phyloP scores from a whole-genome alignment of 2,329 filamentous ascomycete genomes.

The Diaporthe australafricana region DNA sequence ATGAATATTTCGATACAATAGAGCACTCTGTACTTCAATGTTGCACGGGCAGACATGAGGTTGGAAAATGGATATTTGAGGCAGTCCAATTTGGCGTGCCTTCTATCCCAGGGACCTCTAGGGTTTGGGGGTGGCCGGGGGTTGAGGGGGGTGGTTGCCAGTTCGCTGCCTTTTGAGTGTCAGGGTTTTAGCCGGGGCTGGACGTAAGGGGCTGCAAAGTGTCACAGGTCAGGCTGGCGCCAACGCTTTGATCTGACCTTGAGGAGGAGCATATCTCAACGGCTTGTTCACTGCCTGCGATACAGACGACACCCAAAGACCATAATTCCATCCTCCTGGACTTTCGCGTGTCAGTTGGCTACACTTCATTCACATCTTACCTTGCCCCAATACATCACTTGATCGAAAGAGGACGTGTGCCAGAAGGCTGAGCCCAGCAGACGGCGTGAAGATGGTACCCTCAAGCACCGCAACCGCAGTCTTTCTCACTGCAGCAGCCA shows the following conservation, averaged over 20 bases:
- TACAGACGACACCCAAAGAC: not conserved
- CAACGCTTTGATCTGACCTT: not conserved
- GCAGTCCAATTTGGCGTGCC: too few species aligned
- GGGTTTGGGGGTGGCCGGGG: too few species aligned
- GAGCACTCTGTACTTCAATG: too few species aligned
- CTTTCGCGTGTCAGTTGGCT: too few species aligned
- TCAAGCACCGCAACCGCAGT: not conserved
- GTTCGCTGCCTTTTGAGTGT: too few species aligned
- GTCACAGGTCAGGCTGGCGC: conserved; percentile 14
- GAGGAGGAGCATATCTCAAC: not conserved
- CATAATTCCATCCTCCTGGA: too few species aligned
- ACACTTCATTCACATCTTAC: not conserved
- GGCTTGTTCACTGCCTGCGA: not conserved
- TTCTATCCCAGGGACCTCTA: too few species aligned
- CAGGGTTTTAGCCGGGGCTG: not conserved
- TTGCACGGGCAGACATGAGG: too few species aligned
- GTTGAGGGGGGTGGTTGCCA: too few species aligned
- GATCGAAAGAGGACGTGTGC: too few species aligned
- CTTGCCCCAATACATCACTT: not conserved
- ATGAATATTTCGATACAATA: too few species aligned
- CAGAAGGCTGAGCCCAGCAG: not conserved
- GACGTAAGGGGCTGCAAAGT: conserved; percentile 18
- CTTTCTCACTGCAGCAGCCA: not conserved
- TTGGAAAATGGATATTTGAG: too few species aligned
- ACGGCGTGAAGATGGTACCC: not conserved